Conservation (phyloP, 2,329 filamentous ascomycete genomes). For the Ceratocystis destructans region DNA sequence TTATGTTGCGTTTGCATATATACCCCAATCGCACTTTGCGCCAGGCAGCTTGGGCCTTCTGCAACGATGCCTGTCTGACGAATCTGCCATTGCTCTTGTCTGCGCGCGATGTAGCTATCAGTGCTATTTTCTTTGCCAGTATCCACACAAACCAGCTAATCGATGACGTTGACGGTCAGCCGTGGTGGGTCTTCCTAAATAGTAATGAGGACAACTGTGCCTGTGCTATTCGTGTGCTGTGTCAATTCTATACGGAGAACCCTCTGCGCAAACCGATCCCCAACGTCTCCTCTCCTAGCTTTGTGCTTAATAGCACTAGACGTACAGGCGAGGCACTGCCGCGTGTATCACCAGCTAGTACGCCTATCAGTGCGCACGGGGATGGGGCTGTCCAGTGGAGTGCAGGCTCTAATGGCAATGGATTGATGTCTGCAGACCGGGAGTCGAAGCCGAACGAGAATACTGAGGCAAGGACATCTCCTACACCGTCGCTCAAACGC, state of each 20-base stretch:
- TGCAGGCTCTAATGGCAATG: no score
- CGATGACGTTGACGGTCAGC: constrained; percentile 57
- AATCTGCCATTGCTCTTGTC: constrained; percentile 69
- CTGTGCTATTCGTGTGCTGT: constrained; percentile 63
- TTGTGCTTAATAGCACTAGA: constrained; percentile 42
- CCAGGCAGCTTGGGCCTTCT: constrained; percentile 83
- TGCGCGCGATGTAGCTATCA: constrained; percentile 68
- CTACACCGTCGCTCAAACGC: constrained; percentile 14
- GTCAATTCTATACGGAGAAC: constrained; percentile 52
- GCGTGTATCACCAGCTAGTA: constrained; percentile 28
- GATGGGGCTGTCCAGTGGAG: background rate
- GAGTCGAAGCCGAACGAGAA: constrained; percentile 6
- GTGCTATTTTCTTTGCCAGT: constrained; percentile 74
- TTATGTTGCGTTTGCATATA: constrained; percentile 58
- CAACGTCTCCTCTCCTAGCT: constrained; percentile 37
- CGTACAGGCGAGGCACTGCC: constrained; percentile 23
- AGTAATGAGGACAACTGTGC: constrained; percentile 58
- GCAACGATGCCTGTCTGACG: constrained; percentile 81
- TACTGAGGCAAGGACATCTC: background rate
- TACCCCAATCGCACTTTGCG: constrained; percentile 70
- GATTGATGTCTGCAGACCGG: no score
- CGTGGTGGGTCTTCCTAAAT: constrained; percentile 77
- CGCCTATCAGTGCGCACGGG: constrained; percentile 9
- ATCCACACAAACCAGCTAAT: constrained; percentile 61
- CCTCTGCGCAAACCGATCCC: constrained; percentile 45